Evolutionary conservation across 2,329 filamentous ascomycete genomes (phyloP).

Genomic region (Teratosphaeria nubilosa): DNA sequence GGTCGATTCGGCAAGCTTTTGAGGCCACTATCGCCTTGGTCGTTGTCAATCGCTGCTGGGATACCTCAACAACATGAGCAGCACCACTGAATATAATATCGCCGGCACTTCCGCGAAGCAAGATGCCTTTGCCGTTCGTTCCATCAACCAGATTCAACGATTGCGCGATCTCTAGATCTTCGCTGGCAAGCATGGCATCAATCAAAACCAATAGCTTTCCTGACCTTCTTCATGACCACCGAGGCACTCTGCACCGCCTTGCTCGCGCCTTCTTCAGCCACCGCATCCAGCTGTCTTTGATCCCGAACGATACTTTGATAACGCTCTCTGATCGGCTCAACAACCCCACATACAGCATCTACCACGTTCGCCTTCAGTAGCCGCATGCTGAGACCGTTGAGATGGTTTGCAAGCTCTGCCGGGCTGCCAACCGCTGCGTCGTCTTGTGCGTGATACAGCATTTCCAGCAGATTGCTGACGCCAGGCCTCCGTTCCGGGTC

Average conservation of each 20-base stretch:
- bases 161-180: neutral
- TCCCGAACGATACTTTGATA: slow-evolving; percentile 46
- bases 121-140: neutral
- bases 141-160: neutral
- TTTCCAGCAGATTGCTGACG: slow-evolving; percentile 75
- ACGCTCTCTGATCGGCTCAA: slow-evolving; percentile 46
- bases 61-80: too few species aligned
- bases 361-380: slow-evolving; percentile 56
- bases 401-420: slow-evolving; percentile 36
- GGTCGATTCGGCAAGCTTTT: too few species aligned
- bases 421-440: slow-evolving; percentile 23
- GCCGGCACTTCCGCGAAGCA: too few species aligned
- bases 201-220: slow-evolving; percentile 32
- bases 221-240: slow-evolving; percentile 38
- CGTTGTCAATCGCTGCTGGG: too few species aligned
- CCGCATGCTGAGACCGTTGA: slow-evolving; percentile 39
- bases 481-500: slow-evolving; percentile 62
- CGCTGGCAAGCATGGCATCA: slow-evolving; percentile 4
- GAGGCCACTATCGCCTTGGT: too few species aligned
- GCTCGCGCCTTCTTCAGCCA: slow-evolving; percentile 46
- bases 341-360: slow-evolving; percentile 43
- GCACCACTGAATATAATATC: too few species aligned
- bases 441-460: slow-evolving; percentile 52
- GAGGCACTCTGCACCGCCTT: slow-evolving; percentile 54
- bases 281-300: slow-evolving; percentile 44